phyloP scores from a whole-genome alignment of 768 basidiomycete species.

The Leccinum sublutescens region DNA sequence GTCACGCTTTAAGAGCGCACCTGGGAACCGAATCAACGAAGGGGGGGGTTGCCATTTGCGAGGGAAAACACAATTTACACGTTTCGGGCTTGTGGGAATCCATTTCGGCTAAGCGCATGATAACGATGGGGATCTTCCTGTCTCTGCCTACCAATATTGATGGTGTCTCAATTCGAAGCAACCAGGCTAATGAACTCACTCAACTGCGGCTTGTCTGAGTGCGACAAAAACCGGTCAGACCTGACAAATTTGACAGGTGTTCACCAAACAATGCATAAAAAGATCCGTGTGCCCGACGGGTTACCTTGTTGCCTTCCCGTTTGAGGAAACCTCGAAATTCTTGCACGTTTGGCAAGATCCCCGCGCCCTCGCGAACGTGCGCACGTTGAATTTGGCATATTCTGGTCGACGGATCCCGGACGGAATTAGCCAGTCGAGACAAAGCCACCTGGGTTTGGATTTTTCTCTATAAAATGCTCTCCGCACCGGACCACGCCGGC shows the following conservation, averaged over 20 bases:
- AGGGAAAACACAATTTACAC: conserved; percentile 18
- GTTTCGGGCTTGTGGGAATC: conserved; percentile 26
- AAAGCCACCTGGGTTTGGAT: neutral
- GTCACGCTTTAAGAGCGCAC: conserved; percentile 23
- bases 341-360: conserved; percentile 9
- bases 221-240: conserved; percentile 11
- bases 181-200: neutral
- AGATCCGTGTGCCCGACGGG: neutral
- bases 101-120: conserved; percentile 16
- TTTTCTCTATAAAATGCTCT: neutral
- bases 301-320: neutral
- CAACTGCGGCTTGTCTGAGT: neutral
- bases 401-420: neutral
- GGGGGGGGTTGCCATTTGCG: conserved; percentile 8
- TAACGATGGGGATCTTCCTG: conserved; percentile 10
- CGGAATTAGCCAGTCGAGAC: neutral
- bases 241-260: conserved; percentile 10
- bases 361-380: conserved; percentile 13
- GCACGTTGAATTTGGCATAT: neutral
- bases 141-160: conserved; percentile 10
- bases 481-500: neutral
- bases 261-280: neutral
- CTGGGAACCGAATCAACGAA: conserved; percentile 17
- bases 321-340: neutral
- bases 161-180: conserved; percentile 4